phyloP scores from a whole-genome alignment of 768 basidiomycete genomes.

The Tubosaeta sp. region DNA sequence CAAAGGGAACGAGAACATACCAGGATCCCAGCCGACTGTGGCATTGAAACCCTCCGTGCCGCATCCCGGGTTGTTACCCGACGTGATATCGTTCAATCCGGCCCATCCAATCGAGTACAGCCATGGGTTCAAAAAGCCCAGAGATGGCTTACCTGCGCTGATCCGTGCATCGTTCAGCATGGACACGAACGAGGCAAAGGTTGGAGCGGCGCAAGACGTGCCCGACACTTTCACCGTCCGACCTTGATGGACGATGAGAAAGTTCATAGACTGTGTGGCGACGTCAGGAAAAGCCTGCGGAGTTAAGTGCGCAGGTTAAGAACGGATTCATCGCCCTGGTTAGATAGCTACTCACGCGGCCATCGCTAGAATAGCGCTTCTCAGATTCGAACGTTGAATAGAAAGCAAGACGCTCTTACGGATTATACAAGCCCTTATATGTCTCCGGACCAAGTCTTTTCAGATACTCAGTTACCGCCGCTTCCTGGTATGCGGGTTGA shows the following conservation, averaged over 20 bases:
- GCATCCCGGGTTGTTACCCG: constrained; percentile 55
- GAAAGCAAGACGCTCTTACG: constrained; percentile 31
- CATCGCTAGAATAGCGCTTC: constrained; percentile 31
- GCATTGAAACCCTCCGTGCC: constrained; percentile 64
- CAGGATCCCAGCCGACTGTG: constrained; percentile 56
- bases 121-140: constrained; percentile 66
- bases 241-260: constrained; percentile 46
- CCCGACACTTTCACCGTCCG: constrained; percentile 42
- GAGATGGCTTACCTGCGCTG: constrained; percentile 34
- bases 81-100: constrained; percentile 54
- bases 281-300: constrained; percentile 60
- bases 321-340: too few relatives aligned
- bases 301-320: neutral
- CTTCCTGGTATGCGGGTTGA: constrained; percentile 52
- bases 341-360: constrained; percentile 42
- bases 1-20: constrained; percentile 28
- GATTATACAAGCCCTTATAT: constrained; percentile 58
- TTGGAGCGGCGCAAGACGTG: constrained; percentile 62
- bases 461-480: constrained; percentile 43
- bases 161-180: constrained; percentile 64
- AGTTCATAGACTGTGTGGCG: constrained; percentile 51
- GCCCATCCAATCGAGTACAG: constrained; percentile 39
- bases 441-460: constrained; percentile 40
- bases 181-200: constrained; percentile 60
- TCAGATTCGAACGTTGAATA: neutral